Evolutionary conservation across 805 yeast species (phyloP).

Genomic region (Nakazawaea anatomiae): DNA sequence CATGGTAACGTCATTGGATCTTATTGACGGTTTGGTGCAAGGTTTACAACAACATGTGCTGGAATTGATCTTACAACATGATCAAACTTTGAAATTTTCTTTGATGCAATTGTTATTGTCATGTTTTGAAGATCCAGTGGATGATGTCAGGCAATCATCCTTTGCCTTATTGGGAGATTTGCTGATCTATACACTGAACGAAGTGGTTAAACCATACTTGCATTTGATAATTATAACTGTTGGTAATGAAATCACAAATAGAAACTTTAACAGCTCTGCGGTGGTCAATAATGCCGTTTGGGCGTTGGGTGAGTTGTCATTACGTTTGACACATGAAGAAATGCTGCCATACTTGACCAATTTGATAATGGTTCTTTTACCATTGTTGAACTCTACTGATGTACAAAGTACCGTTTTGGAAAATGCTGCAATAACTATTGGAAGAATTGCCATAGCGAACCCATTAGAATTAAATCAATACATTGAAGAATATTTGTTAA

Average conservation of each 20-base stretch:
- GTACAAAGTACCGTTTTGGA: slow-evolving; percentile 66
- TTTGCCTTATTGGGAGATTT: slow-evolving; percentile 90
- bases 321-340: slow-evolving; percentile 43
- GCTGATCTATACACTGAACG: slow-evolving; percentile 50
- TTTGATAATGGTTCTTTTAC: slow-evolving; percentile 50
- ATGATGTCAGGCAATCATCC: slow-evolving; percentile 91
- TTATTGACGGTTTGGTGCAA: slow-evolving; percentile 89
- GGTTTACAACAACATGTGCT: slow-evolving; percentile 67
- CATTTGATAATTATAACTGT: slow-evolving; percentile 57
- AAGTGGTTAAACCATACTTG: slow-evolving; percentile 40
- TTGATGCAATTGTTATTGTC: slow-evolving; percentile 58
- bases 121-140: slow-evolving; percentile 68
- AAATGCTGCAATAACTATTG: slow-evolving; percentile 85
- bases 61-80: slow-evolving; percentile 41
- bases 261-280: slow-evolving; percentile 45
- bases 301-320: slow-evolving; percentile 84
- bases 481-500: slow-evolving; percentile 47
- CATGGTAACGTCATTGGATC: slow-evolving; percentile 80
- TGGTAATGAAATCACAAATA: slow-evolving; percentile 57
- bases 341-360: slow-evolving; percentile 48
- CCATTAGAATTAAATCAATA: slow-evolving; percentile 57
- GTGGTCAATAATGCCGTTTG: slow-evolving; percentile 88
- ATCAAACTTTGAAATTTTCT: slow-evolving; percentile 16
- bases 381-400: slow-evolving; percentile 49
- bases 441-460: slow-evolving; percentile 67